These are phyloP conservation scores for Lodderomyces parapsilosis DNA, from an alignment of 1,139 yeast species.

Conservation along the genomic window DNA sequence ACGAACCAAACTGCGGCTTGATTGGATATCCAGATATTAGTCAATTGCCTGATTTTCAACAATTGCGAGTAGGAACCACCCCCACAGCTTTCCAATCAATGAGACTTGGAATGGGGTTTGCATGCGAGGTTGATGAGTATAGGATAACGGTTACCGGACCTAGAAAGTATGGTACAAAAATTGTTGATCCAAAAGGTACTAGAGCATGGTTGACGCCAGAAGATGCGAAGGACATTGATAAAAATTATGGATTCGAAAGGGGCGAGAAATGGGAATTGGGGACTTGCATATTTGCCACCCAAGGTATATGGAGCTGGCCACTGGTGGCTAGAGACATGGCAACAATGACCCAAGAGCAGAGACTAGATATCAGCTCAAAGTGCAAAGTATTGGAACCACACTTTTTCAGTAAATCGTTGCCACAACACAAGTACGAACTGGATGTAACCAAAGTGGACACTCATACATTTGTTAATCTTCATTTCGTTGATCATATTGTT, in stretches of 20 bases:
- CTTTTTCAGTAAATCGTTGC: conserved; percentile 29
- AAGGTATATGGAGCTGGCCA: conserved; percentile 68
- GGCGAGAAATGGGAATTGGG: conserved; percentile 66
- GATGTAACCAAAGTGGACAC: conserved; percentile 37
- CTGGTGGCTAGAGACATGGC: conserved; percentile 23
- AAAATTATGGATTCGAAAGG: conserved; percentile 69
- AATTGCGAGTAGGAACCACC: conserved; percentile 62
- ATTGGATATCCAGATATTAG: conserved; percentile 53
- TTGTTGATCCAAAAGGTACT: conserved; percentile 65
- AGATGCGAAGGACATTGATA: conserved; percentile 45
- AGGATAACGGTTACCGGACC: conserved; percentile 74
- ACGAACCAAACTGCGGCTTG: conserved; percentile 79
- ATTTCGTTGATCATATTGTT: conserved; percentile 59
- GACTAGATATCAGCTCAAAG: conserved; percentile 35
- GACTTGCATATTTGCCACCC: conserved; percentile 73
- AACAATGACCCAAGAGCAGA: conserved; percentile 22
- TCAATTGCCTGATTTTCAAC: conserved; percentile 50
- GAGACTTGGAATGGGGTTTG: conserved; percentile 69
- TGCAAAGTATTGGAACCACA: conserved; percentile 32
- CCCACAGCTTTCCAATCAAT: conserved; percentile 65
- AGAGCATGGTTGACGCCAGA: conserved; percentile 65
- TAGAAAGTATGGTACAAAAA: conserved; percentile 51
- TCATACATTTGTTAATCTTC: conserved; percentile 59
- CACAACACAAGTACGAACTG: conserved; percentile 12
- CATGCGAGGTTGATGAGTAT: conserved; percentile 65